Evolutionary conservation across 257 asterid species (phyloP).

Genomic region (Anisodus acutangulus): DNA sequence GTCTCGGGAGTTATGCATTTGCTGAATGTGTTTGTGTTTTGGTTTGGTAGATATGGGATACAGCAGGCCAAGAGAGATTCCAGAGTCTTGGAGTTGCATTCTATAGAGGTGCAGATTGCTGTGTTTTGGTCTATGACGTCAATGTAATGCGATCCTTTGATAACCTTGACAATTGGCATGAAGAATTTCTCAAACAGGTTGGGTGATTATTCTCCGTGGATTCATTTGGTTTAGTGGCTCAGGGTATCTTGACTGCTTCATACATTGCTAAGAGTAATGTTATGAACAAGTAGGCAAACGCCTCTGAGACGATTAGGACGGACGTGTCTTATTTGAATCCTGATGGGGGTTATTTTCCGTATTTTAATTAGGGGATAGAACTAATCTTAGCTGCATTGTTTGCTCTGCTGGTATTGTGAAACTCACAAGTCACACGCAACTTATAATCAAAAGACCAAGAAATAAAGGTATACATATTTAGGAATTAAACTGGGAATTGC

Average conservation of each 20-base stretch:
- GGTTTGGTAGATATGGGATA: slow-evolving; percentile 84
- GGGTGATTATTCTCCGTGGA: slow-evolving; percentile 29
- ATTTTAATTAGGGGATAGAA: neutral
- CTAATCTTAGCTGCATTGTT: neutral
- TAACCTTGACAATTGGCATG: slow-evolving; percentile 94
- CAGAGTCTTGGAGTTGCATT: slow-evolving; percentile 98
- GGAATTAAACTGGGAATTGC: neutral
- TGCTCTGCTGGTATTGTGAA: neutral
- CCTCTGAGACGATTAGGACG: neutral
- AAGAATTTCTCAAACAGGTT: slow-evolving; percentile 97
- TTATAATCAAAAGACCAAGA: neutral
- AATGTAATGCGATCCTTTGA: slow-evolving; percentile 91
- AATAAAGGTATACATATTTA: neutral
- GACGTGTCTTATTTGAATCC: neutral
- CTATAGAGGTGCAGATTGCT: slow-evolving; percentile 97
- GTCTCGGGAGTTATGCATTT: neutral
- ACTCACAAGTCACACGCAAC: neutral
- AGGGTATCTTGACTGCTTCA: neutral
- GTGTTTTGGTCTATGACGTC: slow-evolving; percentile 90
- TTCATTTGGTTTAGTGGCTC: slow-evolving; percentile 12
- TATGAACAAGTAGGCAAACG: neutral
- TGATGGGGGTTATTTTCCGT: neutral
- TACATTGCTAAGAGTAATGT: neutral
- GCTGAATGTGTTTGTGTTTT: slow-evolving; percentile 2
- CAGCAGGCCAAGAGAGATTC: slow-evolving; percentile 98